Conservation (phyloP, 306 rosid species). For the Begonia masoniana region DNA sequence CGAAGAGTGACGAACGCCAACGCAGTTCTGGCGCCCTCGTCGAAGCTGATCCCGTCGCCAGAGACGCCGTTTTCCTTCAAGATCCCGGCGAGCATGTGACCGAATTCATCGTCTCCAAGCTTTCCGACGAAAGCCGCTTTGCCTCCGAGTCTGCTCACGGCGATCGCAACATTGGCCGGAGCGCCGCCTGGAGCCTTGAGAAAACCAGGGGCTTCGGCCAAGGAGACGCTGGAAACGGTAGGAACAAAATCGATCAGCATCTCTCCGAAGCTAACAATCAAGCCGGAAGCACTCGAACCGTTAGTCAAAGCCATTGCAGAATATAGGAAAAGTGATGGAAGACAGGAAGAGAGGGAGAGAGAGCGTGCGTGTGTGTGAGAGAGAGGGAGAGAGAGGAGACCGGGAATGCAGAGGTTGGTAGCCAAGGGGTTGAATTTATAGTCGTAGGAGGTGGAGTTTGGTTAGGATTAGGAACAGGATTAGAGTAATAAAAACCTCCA, state of each 20-base stretch:
- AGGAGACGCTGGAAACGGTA: constrained; percentile 67
- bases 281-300: constrained; percentile 24
- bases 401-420: too few species aligned
- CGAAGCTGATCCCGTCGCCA: constrained; percentile 59
- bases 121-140: constrained; percentile 73
- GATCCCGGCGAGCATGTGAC: constrained; percentile 89
- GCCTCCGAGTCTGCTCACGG: constrained; percentile 76
- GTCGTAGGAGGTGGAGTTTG: too few species aligned
- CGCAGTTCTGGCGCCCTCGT: constrained; percentile 79
- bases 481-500: too few species aligned
- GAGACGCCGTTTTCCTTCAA: constrained; percentile 56
- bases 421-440: too few species aligned
- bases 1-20: constrained; percentile 88
- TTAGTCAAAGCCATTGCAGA: constrained; percentile 27
- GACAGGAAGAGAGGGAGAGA: not conserved
- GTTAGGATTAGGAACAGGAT: too few species aligned
- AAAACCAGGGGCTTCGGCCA: constrained; percentile 87
- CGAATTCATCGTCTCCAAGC: constrained; percentile 94
- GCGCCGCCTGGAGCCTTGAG: constrained; percentile 97
- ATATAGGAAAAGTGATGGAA: constrained; percentile 11
- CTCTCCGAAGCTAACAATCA: constrained; percentile 89
- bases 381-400: not conserved
- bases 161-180: constrained; percentile 95
- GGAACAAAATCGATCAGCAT: constrained; percentile 96
- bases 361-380: too few species aligned